Base-by-base conservation (phyloP, 2,329 filamentous ascomycete species). In the Ustilaginoidea virens region DNA sequence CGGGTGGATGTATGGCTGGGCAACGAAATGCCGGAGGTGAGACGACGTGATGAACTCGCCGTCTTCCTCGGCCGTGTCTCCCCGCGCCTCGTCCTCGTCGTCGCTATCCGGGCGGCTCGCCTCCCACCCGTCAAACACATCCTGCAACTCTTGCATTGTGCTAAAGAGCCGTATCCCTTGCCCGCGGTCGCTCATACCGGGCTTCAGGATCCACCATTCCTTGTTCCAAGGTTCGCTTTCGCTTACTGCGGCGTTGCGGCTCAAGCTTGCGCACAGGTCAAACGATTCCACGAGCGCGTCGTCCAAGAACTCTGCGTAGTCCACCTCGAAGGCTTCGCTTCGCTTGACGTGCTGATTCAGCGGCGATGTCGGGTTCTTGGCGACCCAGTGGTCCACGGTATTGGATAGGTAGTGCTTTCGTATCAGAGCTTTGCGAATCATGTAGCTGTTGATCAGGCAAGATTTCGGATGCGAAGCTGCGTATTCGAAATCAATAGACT, bases 191-290 rank as follows among this genome's bases (percentile, higher is more conserved):
- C 83, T 93, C 90, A 98, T 96, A 7, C 87, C 80, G 1, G 90
- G 87, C 55, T 98, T 98, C 34, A 98, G 53, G 39, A 98, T 96
- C 90, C 90, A 98, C 87, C 87, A 98, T 48, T 92, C 74, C 34
- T 67, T 65, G 23, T 66, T 56, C 19, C 17, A 31, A 1, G 32
- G 23, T 17, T 53, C 36, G 0, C 32, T 40, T 2, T 43, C 40
- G 4, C 31, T 28, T 2, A 33, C 35, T 9, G 38, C 38, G 10
- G 51, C 53, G 41, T 93, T 93, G 25, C 62, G 63, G 18, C 69
- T 68, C 51, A 92, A 66, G 40, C 80, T 86, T 32, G 82, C 81
- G 13, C 76, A 66, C 29, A 98, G 55, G 45, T 96, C 90, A 49
- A 79, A 96, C 0, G 80, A 80, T 51, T 98, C 90, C 2, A 92